Evolutionary conservation across 306 rosid genomes (phyloP).

Genomic region (Gillenia trifoliata): DNA sequence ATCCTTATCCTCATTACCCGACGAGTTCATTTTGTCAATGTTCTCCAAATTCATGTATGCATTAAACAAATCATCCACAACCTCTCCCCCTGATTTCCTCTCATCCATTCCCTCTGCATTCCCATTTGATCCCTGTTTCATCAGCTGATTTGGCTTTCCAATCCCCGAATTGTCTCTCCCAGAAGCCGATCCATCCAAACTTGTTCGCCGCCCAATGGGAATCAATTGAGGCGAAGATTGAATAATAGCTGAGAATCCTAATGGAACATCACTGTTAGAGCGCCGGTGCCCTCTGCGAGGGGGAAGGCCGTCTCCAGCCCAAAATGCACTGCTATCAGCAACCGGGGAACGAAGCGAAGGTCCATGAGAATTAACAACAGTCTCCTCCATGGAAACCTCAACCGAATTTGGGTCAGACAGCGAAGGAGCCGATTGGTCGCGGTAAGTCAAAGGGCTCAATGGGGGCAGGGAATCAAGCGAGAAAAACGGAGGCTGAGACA

Average conservation of each 20-base stretch:
- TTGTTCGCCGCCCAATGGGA: constrained; percentile 30
- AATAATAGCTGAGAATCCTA: constrained; percentile 53
- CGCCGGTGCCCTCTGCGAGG: constrained; percentile 83
- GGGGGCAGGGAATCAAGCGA: constrained; percentile 68
- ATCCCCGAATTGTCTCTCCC: constrained; percentile 33
- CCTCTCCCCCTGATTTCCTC: constrained; percentile 39
- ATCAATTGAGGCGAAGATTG: constrained; percentile 49
- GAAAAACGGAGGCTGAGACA: constrained; percentile 62
- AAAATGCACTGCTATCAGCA: constrained; percentile 31
- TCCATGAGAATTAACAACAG: constrained; percentile 37
- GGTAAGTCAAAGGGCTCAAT: constrained; percentile 51
- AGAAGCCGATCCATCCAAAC: constrained; percentile 32
- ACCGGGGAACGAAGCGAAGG: constrained; percentile 24
- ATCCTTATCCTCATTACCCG: constrained; percentile 61
- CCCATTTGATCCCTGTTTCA: constrained; percentile 27
- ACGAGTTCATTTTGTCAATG: constrained; percentile 45
- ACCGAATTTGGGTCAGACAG: constrained; percentile 35
- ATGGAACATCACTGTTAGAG: constrained; percentile 66
- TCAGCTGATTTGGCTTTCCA: constrained; percentile 50
- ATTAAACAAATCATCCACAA: constrained; percentile 55
- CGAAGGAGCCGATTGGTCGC: constrained; percentile 27
- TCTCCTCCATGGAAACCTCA: constrained; percentile 58
- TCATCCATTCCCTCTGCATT: constrained; percentile 29
- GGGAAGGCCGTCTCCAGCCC: constrained; percentile 56
- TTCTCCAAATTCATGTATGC: constrained; percentile 70